Evolutionary conservation across 495 filamentous ascomycete species (phyloP).

Genomic region (Bathelium albidoporum): DNA sequence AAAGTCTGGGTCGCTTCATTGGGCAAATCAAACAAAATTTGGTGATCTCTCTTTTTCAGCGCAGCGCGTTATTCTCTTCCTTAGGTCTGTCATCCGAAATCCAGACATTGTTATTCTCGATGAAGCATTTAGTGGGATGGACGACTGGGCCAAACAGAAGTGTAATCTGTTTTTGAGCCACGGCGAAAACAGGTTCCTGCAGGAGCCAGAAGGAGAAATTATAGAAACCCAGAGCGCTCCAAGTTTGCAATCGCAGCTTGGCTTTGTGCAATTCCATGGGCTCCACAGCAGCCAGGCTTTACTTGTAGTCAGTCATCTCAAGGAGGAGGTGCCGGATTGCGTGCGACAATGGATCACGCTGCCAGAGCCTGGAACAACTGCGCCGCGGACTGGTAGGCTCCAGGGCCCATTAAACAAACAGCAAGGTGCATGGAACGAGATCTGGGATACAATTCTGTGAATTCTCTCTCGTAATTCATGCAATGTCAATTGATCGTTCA

Average conservation of each 20-base stretch:
- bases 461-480: too few species aligned
- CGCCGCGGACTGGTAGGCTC: conserved; percentile 48
- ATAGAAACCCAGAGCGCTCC: neutral
- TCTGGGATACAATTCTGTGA: conserved; percentile 45
- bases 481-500: neutral
- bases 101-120: conserved; percentile 88
- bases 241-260: conserved; percentile 16
- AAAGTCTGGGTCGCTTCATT: conserved; percentile 25
- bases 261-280: conserved; percentile 38
- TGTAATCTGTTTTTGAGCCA: conserved; percentile 61
- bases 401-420: conserved; percentile 45
- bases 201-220: neutral
- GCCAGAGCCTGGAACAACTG: conserved; percentile 50
- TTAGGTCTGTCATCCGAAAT: conserved; percentile 70
- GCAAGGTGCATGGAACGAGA: conserved; percentile 45
- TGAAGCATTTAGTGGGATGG: conserved; percentile 87
- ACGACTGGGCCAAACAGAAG: conserved; percentile 68
- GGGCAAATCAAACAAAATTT: conserved; percentile 61
- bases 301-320: conserved; percentile 79
- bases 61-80: conserved; percentile 75
- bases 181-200: conserved; percentile 20
- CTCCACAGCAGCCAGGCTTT: conserved; percentile 62
- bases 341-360: conserved; percentile 73
- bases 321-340: conserved; percentile 74
- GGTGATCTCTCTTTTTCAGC: conserved; percentile 64